Conservation (phyloP, 2,329 filamentous ascomycete species). For the Calonectria hongkongensis region DNA sequence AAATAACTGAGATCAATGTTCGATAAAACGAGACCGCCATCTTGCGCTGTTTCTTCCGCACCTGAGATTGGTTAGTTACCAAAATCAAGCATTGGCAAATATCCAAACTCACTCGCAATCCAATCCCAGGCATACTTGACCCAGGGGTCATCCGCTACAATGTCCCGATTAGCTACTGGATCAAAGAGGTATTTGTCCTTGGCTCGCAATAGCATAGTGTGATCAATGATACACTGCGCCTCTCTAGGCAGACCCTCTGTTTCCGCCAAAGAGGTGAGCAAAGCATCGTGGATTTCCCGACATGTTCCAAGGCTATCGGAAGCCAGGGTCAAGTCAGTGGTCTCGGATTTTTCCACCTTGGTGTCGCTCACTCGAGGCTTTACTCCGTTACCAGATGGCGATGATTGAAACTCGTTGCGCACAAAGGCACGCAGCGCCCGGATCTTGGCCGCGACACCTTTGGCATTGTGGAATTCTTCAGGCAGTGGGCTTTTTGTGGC, state of each 20-base stretch:
- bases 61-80: constrained; percentile 62
- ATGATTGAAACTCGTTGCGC: constrained; percentile 54
- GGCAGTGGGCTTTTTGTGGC: constrained; percentile 62
- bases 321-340: constrained; percentile 62
- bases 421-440: constrained; percentile 65
- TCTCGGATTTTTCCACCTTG: constrained; percentile 56
- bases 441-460: constrained; percentile 70
- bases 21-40: constrained; percentile 82
- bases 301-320: constrained; percentile 67
- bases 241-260: constrained; percentile 69
- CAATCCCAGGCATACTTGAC: constrained; percentile 88
- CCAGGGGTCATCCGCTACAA: constrained; percentile 84
- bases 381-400: constrained; percentile 49
- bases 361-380: constrained; percentile 52
- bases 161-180: constrained; percentile 77
- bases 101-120: constrained; percentile 74
- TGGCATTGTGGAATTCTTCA: constrained; percentile 63
- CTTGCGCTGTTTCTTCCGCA: constrained; percentile 77
- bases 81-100: not conserved
- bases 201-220: constrained; percentile 76
- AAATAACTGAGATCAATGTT: constrained; percentile 84
- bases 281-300: constrained; percentile 74
- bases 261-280: constrained; percentile 67
- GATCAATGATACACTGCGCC: constrained; percentile 72
- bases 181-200: constrained; percentile 79